phyloP scores from a whole-genome alignment of 2,329 filamentous ascomycete species.

The Pseudogymnoascus sp. region DNA sequence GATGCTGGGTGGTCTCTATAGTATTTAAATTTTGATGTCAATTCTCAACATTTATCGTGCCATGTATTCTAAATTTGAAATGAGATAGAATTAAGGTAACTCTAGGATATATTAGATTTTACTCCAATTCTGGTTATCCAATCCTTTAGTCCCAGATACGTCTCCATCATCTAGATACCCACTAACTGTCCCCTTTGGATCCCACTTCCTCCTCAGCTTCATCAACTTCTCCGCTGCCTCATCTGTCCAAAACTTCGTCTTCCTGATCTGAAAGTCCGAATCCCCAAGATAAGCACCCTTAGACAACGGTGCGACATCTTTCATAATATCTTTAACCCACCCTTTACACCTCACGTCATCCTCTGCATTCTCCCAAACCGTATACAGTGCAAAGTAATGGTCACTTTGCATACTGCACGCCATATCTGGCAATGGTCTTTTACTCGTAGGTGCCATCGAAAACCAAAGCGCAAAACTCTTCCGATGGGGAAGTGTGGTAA shows the following conservation, averaged over 20 bases:
- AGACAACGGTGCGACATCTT: conserved; percentile 31
- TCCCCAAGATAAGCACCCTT: conserved; percentile 48
- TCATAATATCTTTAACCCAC: conserved; percentile 39
- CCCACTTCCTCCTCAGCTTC: conserved; percentile 36
- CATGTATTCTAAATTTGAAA: background rate
- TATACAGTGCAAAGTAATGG: conserved; percentile 47
- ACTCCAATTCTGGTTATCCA: conserved; percentile 28
- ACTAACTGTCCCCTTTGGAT: conserved; percentile 33
- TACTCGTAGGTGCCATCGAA: conserved; percentile 41
- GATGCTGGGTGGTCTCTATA: conserved; percentile 34
- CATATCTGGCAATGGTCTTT: conserved; percentile 38
- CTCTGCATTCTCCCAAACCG: conserved; percentile 38
- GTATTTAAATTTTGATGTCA: background rate
- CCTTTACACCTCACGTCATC: conserved; percentile 36
- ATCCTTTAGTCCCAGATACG: conserved; percentile 32
- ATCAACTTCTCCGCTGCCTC: conserved; percentile 34
- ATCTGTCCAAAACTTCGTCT: conserved; percentile 40
- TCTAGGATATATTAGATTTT: background rate
- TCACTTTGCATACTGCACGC: conserved; percentile 46
- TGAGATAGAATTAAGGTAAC: background rate
- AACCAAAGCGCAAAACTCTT: conserved; percentile 43
- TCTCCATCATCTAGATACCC: conserved; percentile 41
- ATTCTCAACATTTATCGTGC: background rate
- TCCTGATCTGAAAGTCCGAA: conserved; percentile 41
- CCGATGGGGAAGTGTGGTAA: conserved; percentile 36